Conservation (phyloP, 2,329 filamentous ascomycete genomes). For the Keithomyces neogunnii region DNA sequence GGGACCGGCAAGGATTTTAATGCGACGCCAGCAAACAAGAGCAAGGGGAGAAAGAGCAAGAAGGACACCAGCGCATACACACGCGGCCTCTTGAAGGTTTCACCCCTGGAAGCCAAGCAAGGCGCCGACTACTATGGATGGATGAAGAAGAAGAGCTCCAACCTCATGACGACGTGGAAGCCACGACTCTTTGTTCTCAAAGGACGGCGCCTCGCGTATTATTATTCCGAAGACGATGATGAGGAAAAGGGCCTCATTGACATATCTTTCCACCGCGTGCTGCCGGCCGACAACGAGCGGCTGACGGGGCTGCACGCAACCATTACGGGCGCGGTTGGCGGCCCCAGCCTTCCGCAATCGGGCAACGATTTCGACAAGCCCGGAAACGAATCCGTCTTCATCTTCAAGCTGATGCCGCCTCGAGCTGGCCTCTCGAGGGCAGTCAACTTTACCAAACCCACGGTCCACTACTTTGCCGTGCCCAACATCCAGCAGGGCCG, state of each 20-base stretch:
- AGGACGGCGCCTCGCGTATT: conserved; percentile 86
- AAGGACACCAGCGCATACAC: conserved; percentile 94
- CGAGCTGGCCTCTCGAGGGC: conserved; percentile 79
- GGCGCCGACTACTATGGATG: conserved; percentile 91
- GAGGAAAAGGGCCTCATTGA: conserved; percentile 95
- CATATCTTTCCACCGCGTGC: conserved; percentile 94
- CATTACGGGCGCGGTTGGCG: conserved; percentile 69
- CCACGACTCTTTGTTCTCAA: conserved; percentile 91
- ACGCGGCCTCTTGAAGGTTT: conserved; percentile 72
- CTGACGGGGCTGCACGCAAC: conserved; percentile 87
- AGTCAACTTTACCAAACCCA: conserved; percentile 95
- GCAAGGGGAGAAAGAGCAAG: conserved; percentile 65
- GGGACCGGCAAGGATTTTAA: conserved; percentile 52
- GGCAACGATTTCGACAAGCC: conserved; percentile 40
- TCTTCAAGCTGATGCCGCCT: conserved; percentile 94
- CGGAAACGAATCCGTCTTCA: conserved; percentile 72
- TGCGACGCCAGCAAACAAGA: conserved; percentile 38
- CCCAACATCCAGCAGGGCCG: conserved; percentile 82
- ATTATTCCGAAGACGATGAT: conserved; percentile 86
- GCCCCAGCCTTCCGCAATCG: conserved; percentile 47
- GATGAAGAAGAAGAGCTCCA: conserved; percentile 99
- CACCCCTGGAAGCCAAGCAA: conserved; percentile 74
- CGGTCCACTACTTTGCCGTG: conserved; percentile 95
- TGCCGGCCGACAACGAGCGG: conserved; percentile 85
- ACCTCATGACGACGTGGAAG: conserved; percentile 97